Evolutionary conservation across 331 rosid genomes (phyloP).

Genomic region (Rhamnella rubrinervis): DNA sequence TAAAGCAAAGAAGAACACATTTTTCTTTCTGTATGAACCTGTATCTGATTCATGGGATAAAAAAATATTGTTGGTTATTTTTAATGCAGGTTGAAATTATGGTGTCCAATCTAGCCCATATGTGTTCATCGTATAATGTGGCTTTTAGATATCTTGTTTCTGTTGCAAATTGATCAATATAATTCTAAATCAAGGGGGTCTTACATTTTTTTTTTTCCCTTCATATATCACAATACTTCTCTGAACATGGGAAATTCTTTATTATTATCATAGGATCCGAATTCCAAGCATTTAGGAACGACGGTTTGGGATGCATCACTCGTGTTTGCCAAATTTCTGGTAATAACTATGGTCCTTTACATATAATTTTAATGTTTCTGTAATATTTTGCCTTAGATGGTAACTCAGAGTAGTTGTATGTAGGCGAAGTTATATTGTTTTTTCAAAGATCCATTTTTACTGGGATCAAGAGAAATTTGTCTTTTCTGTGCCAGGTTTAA

Average conservation of each 20-base stretch:
- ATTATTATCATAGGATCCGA: slow-evolving; percentile 65
- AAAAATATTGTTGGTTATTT: neutral
- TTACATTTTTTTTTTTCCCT: neutral
- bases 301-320: slow-evolving; percentile 99
- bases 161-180: neutral
- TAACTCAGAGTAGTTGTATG: neutral
- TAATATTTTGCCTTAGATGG: neutral
- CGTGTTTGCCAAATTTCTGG: slow-evolving; percentile 83
- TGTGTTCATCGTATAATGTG: neutral
- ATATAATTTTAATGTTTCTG: slow-evolving; percentile 10
- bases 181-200: neutral
- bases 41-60: neutral
- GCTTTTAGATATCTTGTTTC: neutral
- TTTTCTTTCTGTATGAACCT: neutral
- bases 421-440: neutral
- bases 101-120: neutral
- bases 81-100: neutral
- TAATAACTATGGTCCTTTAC: slow-evolving; percentile 32
- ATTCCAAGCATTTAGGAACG: slow-evolving; percentile 94
- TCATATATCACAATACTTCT: slow-evolving; percentile 13
- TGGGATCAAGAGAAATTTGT: neutral
- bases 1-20: neutral
- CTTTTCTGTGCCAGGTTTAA: neutral
- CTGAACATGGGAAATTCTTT: slow-evolving; percentile 27
- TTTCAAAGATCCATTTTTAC: neutral